A percentile compares a stretch with the other conserved stretches of the same genome.
phyloP scores from a whole-genome alignment of 768 basidiomycete genomes.

The Hygrophorus pudorinus region DNA sequence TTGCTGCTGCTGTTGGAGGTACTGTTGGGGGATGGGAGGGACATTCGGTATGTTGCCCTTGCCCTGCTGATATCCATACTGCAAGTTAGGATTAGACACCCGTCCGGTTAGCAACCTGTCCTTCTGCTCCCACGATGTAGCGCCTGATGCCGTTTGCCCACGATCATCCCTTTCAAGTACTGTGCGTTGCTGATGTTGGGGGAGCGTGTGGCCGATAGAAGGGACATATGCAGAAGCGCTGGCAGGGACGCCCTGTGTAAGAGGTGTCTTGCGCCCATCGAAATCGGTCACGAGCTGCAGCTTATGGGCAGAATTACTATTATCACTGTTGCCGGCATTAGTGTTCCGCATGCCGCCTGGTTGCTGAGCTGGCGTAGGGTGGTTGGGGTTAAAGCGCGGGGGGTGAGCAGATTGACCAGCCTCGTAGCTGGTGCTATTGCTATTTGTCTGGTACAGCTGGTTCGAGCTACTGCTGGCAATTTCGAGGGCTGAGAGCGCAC shows the following conservation, averaged over 20 bases:
- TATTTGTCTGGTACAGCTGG: slow-evolving; percentile 19
- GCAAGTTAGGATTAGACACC: slow-evolving; percentile 60
- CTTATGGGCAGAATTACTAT: slow-evolving; percentile 30
- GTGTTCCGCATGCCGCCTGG: slow-evolving; percentile 26
- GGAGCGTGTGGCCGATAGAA: slow-evolving; percentile 14
- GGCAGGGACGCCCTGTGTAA: slow-evolving; percentile 37
- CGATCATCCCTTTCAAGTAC: slow-evolving; percentile 17
- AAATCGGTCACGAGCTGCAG: slow-evolving; percentile 53
- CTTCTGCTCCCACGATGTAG: slow-evolving; percentile 53
- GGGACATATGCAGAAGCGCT: slow-evolving; percentile 36
- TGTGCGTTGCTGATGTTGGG: slow-evolving; percentile 25
- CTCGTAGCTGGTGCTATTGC: slow-evolving; percentile 21
- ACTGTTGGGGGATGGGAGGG: slow-evolving; percentile 66
- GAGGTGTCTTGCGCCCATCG: slow-evolving; percentile 57
- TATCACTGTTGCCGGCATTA: slow-evolving; percentile 25
- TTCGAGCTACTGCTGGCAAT: slow-evolving; percentile 29
- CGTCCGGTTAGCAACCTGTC: slow-evolving; percentile 47
- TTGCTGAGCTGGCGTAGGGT: slow-evolving; percentile 34
- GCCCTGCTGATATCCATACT: slow-evolving; percentile 46
- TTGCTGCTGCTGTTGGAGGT: slow-evolving; percentile 28
- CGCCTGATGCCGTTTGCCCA: slow-evolving; percentile 18
- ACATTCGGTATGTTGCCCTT: slow-evolving; percentile 47
- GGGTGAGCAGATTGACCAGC: slow-evolving; percentile 49
- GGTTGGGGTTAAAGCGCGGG: slow-evolving; percentile 55
- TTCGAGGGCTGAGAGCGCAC: slow-evolving; percentile 63